Evolutionary conservation across 2,329 filamentous ascomycete species (phyloP), one percentile per base, ranked within the genome.

Genomic region (Fusarium nodosum): DNA sequence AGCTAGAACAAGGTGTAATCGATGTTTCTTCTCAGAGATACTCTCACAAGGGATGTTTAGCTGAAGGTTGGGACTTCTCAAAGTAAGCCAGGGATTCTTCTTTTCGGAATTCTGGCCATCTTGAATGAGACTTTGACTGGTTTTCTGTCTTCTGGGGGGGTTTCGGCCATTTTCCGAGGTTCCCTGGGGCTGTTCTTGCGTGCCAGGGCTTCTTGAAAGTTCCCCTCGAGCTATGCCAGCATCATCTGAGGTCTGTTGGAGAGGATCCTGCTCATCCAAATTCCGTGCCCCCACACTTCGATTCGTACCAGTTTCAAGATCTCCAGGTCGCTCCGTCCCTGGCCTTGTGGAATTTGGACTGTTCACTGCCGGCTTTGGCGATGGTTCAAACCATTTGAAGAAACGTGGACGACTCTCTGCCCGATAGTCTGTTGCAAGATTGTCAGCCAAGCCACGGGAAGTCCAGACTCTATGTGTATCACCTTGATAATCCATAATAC

Each of bases 11-110:
- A 38, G 36, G 11, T 38, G 36, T 13, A 0, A 7, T 0, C 18
- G 36, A 1, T 38, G 36, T 2, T 38, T 38, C 0, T 7, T 4
- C 11, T 38, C 36, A 2, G 36, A 38, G 0, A 38, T 6, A 20
- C 13, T 10, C 0, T 20, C 0, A 4, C 36, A 38, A 0, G 36
- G 36, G 11, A 38, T 38, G 5, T 38, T 38, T 1, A 38, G 6
- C 11, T 38, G 36, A 7, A 38, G 36, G 7, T 38, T 38, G 0
- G 36, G n/a, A 0, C 36, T 38, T 38, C 0, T 20, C n/a, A 38
- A 20, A 4, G 36, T 20, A 12, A 38, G n/a, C 36, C 36, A 38
- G 0, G 11, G n/a, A 3, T 20, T 20, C 5, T 38, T 38, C 36
- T 38, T 38, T 12, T 20, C n/a, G 5, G 18, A 4, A 1, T 38